phyloP scores from a whole-genome alignment of 2,329 filamentous ascomycete genomes.

The Talaromyces funiculosus region DNA sequence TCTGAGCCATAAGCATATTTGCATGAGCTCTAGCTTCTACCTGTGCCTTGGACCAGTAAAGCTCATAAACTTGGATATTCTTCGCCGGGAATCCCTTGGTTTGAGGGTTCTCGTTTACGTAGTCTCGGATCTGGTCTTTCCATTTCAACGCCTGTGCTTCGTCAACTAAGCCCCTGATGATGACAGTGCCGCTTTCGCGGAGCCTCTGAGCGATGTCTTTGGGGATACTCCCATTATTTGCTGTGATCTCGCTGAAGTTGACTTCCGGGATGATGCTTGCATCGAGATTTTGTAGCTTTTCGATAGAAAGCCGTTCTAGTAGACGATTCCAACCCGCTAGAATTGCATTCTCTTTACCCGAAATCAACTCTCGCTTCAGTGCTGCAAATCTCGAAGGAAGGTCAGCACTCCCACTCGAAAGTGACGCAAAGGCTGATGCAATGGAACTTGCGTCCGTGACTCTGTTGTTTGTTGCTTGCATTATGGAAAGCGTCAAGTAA shows the following conservation, averaged over 20 bases:
- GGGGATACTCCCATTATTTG: not conserved
- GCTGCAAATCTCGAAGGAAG: not conserved
- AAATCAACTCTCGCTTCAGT: not conserved
- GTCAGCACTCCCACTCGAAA: not conserved
- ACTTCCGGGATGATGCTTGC: slow-evolving; percentile 29
- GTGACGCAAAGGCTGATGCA: slow-evolving; percentile 7
- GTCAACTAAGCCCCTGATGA: slow-evolving; percentile 17
- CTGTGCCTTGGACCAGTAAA: slow-evolving; percentile 38
- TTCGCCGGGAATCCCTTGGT: slow-evolving; percentile 36
- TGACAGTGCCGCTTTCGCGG: slow-evolving; percentile 18
- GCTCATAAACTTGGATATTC: slow-evolving; percentile 35
- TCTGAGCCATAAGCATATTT: slow-evolving; percentile 33
- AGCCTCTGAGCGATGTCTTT: slow-evolving; percentile 12
- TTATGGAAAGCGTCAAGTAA: not conserved
- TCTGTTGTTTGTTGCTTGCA: slow-evolving; percentile 9
- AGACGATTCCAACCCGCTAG: slow-evolving; percentile 9
- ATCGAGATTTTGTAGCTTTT: not conserved
- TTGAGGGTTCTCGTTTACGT: slow-evolving; percentile 29
- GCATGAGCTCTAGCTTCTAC: slow-evolving; percentile 34
- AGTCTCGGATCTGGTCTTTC: slow-evolving; percentile 18
- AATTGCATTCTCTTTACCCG: not conserved
- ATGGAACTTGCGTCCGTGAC: slow-evolving; percentile 4
- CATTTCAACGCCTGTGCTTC: slow-evolving; percentile 11
- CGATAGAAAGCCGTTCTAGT: not conserved
- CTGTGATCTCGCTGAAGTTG: slow-evolving; percentile 23